Evolutionary conservation across 202 grass and related monocot species (phyloP), one percentile per base, ranked within the genome.

Genomic region (Carex arenaria): DNA sequence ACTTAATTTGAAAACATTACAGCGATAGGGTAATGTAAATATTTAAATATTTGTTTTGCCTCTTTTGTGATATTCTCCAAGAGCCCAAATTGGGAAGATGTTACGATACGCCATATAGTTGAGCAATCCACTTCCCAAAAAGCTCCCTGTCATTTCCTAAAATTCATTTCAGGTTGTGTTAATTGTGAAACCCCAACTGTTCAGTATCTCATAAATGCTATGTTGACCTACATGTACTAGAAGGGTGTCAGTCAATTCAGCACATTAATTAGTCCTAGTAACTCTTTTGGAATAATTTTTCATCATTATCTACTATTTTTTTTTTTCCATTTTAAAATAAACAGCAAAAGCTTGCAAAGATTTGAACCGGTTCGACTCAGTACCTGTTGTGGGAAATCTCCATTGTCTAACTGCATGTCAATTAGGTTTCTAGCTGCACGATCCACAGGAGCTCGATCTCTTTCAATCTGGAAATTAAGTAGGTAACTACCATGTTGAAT

Each of bases 361-460:
- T 47, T 2, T 2, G 45, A 47, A 10, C 9, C 2, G 1, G 32
- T n/a, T 68, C n/a, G 65, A 42, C 8, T 26, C 8, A 55, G n/a
- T 80, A 95, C 93, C 86, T 92, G 88, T 64, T 95, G 93, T 43
- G 93, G 93, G 61, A 95, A 95, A 69, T 95, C 88, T 26, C 88
- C 93, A 79, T 87, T 85, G 42, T 84, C 31, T 1, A 95, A 84
- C 18, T 95, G 93, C 84, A 86, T 78, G 45, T 76, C 87, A 51
- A 89, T 86, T 32, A 95, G 86, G 61, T 86, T 67, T 31, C 64
- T 80, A 80, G 86, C 88, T 23, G 85, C 93, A 78, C 85, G 79
- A 79, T 90, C 86, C 65, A 95, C 59, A 52, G 90, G 93, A 78
- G 56, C 49, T 8, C 85, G 68, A 90, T 95, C 74, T 84, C 77